These are phyloP conservation scores for Arabidopsis hybrid DNA, from an alignment of 441 rosid genomes.

Conservation along the genomic window DNA sequence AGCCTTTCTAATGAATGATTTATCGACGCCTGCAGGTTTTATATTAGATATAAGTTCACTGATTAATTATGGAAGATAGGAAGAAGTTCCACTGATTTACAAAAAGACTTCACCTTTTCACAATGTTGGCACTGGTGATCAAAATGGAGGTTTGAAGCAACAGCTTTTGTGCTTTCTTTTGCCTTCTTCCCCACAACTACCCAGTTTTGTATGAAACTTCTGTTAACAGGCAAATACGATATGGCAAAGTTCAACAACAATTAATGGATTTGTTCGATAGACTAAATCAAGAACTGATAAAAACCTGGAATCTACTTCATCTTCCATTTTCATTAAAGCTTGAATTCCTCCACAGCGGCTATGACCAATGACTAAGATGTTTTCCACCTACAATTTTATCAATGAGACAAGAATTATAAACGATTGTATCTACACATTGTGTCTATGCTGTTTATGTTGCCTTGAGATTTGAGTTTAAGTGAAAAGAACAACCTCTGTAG, in stretches of 20 bases:
- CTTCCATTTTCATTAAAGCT: conserved; percentile 91
- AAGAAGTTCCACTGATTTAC: not conserved
- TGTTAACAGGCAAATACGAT: conserved; percentile 29
- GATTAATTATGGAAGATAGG: not conserved
- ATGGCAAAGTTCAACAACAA: conserved; percentile 11
- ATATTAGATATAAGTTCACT: conserved; percentile 18
- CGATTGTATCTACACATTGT: not conserved
- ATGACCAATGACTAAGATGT: conserved; percentile 88
- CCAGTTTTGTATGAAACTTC: conserved; percentile 89
- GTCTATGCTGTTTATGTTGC: conserved; percentile 21
- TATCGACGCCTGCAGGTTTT: conserved; percentile 64
- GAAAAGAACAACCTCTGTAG: conserved; percentile 6
- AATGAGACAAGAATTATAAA: conserved; percentile 2
- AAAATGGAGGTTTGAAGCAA: conserved; percentile 68
- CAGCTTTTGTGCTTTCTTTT: conserved; percentile 65
- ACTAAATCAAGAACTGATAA: conserved; percentile 3
- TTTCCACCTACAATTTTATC: conserved; percentile 73
- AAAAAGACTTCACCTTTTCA: conserved; percentile 74
- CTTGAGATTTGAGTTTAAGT: not conserved
- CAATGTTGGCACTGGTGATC: conserved; percentile 90
- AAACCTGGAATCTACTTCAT: conserved; percentile 73
- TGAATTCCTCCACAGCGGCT: conserved; percentile 96
- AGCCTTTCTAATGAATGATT: conserved; percentile 73
- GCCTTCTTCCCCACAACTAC: conserved; percentile 84
- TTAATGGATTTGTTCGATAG: not conserved